Base-by-base conservation (phyloP, 2,329 filamentous ascomycete species). In the Colletotrichum abscissum region DNA sequence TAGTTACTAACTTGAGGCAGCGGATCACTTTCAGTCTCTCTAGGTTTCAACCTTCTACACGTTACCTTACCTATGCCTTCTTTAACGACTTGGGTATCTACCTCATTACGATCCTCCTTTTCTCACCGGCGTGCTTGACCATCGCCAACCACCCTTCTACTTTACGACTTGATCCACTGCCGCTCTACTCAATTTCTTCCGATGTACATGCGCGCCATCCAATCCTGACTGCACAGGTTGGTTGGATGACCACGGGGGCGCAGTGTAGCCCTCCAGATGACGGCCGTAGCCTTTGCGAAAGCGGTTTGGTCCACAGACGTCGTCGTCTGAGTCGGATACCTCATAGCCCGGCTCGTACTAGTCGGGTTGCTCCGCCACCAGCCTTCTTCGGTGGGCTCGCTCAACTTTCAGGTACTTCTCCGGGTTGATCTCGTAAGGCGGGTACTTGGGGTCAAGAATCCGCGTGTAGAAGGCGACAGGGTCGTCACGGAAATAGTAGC, bases 341-440 rank as follows among this genome's bases (percentile, higher is more conserved):
- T 66, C 33, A 24, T 24, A 66, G 54, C 33, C 54, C 9, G 35
- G 9, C 9, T 46, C 63, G 24, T 30, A 49, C 54, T 24, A 66
- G 54, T 24, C 54, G 6, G 35, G 54, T 33, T 57, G 24, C 8
- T 66, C 26, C 63, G 63, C 63, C 54, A 49, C 8, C 35, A 30
- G 33, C 63, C 58, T 66, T 35, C 63, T 49, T 16, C 63, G 54
- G 16, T 5, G 3, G 19, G 33, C 54, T 58, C 63, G 63, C 63
- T 66, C 54, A 16, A 52, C n/a, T 28, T 46, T 56, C 52, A 57
- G 33, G 19, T 49, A 63, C 49, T 63, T 57, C 24, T 26, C 49
- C 14, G 49, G n/a, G 19, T 69, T 63, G 19, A 69, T 56, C 49
- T 69, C 59, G 38, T 56, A 57, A 52, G 67, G 59, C n/a, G 67